These are phyloP conservation scores for Penicillium steckii DNA, from an alignment of 495 filamentous ascomycete genomes.

Conservation along the genomic window DNA sequence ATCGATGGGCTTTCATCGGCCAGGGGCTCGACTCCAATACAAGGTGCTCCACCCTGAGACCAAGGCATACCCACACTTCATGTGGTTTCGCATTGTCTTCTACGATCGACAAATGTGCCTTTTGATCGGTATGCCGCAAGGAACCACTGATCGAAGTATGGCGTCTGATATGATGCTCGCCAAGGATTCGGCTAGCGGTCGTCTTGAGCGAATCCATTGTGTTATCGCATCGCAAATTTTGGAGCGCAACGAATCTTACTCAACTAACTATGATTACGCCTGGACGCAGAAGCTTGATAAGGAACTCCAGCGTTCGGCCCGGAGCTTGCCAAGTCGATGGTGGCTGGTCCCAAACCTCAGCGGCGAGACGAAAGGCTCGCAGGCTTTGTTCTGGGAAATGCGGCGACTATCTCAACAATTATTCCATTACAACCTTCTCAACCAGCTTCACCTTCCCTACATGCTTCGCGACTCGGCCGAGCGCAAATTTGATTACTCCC, in stretches of 20 bases:
- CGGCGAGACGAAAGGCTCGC: constrained; percentile 1
- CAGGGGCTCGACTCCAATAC: constrained; percentile 8
- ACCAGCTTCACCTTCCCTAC: constrained; percentile 29
- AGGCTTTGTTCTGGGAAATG: constrained; percentile 20
- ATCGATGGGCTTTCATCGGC: constrained; percentile 46
- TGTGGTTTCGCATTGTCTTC: constrained; percentile 28
- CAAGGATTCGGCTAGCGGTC: constrained; percentile 15
- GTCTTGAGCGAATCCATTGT: constrained; percentile 21
- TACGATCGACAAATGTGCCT: constrained; percentile 47
- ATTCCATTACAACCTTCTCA: constrained; percentile 38
- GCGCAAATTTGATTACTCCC: constrained; percentile 27
- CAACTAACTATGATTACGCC: constrained; percentile 11
- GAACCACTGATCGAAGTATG: constrained; percentile 33
- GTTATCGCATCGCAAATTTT: constrained; percentile 36
- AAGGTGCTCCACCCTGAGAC: constrained; percentile 18
- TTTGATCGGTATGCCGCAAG: constrained; percentile 48
- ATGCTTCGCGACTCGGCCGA: constrained; percentile 15
- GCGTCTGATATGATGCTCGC: constrained; percentile 3
- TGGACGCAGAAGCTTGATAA: constrained; percentile 40
- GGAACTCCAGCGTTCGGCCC: constrained; percentile 36
- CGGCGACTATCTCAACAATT: constrained; percentile 34
- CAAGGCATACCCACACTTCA: constrained; percentile 15
- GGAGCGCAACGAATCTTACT: constrained; percentile 38
- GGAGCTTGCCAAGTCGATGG: constrained; percentile 32
- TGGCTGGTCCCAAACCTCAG: constrained; percentile 26